Percentiles rank a stretch among this genome's conserved stretches.
Evolutionary conservation across 768 basidiomycete genomes (phyloP).

Genomic region (Mycena latifolia): DNA sequence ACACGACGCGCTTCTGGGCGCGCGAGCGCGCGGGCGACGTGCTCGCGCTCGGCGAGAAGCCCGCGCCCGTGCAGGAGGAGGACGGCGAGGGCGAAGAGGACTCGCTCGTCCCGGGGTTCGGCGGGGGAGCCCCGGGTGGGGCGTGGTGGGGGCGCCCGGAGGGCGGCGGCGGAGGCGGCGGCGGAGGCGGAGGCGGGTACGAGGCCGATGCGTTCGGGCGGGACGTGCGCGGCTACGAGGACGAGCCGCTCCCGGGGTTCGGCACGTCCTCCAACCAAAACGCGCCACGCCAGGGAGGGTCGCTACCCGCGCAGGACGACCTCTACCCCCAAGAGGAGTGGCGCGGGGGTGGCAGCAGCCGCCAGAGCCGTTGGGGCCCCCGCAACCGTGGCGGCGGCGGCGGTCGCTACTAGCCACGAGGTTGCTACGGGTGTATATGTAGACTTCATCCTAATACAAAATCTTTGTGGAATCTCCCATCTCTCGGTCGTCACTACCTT

Average conservation of each 20-base stretch:
- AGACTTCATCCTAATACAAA: no score
- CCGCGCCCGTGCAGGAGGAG: constrained; percentile 74
- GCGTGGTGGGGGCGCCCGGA: constrained; percentile 40
- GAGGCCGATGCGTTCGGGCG: constrained; percentile 36
- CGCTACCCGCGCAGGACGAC: constrained; percentile 41
- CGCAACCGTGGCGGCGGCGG: constrained; percentile 45
- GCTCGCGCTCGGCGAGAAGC: constrained; percentile 87
- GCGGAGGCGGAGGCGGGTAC: constrained; percentile 38
- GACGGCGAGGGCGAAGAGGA: constrained; percentile 83
- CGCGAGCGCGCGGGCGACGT: constrained; percentile 92
- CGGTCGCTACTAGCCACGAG: constrained; percentile 33
- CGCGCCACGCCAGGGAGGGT: constrained; percentile 46
- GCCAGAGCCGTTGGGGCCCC: constrained; percentile 44
- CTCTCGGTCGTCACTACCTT: no score
- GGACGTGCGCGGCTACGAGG: constrained; percentile 45
- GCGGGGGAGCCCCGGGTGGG: constrained; percentile 40
- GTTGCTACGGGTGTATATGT: constrained; percentile 21
- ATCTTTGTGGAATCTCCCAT: no score
- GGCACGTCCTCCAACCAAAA: constrained; percentile 49
- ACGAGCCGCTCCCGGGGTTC: constrained; percentile 78
- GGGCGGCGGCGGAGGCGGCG: constrained; percentile 45
- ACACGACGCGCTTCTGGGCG: constrained; percentile 99
- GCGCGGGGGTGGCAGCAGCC: constrained; percentile 49
- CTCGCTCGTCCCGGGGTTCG: constrained; percentile 81
- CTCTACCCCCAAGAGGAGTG: constrained; percentile 58